A percentile compares a stretch with the other conserved stretches of the same genome.
Evolutionary conservation across 768 basidiomycete genomes (phyloP).

Genomic region (Tulasnella sp.): DNA sequence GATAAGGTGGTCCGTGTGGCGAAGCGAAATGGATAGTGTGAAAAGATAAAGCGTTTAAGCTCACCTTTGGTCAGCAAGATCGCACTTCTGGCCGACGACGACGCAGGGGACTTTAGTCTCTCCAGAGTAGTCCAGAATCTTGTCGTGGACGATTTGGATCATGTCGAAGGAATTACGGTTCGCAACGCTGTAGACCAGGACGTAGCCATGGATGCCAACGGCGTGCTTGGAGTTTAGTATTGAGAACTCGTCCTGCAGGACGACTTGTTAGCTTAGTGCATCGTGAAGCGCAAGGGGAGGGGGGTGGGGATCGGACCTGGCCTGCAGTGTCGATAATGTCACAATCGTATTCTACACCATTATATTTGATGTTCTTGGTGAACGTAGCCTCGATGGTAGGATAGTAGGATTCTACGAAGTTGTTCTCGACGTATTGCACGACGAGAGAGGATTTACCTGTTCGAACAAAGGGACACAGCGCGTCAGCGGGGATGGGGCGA

Average conservation of each 20-base stretch:
- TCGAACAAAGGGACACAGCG: constrained; percentile 4
- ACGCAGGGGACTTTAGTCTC: constrained; percentile 86
- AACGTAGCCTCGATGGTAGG: constrained; percentile 93
- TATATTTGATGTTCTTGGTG: constrained; percentile 82
- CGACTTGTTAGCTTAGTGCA: constrained; percentile 15
- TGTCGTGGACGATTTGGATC: constrained; percentile 91
- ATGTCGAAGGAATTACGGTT: constrained; percentile 91
- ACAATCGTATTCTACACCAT: constrained; percentile 90
- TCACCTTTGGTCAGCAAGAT: constrained; percentile 71
- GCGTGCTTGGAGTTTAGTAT: constrained; percentile 92
- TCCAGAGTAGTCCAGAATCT: constrained; percentile 87
- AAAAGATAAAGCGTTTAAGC: constrained; percentile 40
- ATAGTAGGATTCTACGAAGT: constrained; percentile 91
- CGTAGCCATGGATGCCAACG: constrained; percentile 95
- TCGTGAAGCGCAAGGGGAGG: constrained; percentile 10
- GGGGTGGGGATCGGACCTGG: constrained; percentile 61
- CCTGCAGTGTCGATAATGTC: constrained; percentile 99
- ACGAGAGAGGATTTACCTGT: constrained; percentile 93
- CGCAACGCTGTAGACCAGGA: constrained; percentile 94
- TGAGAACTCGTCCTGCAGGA: constrained; percentile 85
- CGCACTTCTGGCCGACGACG: constrained; percentile 90
- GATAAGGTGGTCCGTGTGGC: constrained; percentile 30
- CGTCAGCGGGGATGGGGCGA: constrained; percentile 34
- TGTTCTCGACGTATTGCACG: constrained; percentile 89
- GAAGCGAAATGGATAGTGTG: constrained; percentile 18